These are phyloP conservation scores for Zymoseptoria brevis DNA, from an alignment of 2,329 filamentous ascomycete genomes.

Conservation along the genomic window DNA sequence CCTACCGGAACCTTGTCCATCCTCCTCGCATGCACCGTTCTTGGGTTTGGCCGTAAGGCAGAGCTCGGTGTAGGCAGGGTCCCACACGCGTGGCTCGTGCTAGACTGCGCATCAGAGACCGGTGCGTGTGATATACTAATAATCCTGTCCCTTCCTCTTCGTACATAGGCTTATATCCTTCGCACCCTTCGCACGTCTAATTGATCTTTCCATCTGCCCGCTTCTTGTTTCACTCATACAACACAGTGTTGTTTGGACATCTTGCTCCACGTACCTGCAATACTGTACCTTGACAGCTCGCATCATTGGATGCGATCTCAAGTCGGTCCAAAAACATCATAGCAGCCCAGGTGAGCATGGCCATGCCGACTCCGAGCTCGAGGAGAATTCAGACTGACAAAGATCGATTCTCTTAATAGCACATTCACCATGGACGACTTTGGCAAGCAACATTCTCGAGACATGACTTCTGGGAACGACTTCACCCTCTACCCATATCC, in stretches of 20 bases:
- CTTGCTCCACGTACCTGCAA: background rate
- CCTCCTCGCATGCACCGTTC: constrained; percentile 10
- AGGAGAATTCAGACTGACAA: background rate
- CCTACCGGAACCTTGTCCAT: constrained; percentile 12
- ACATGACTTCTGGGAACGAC: constrained; percentile 16
- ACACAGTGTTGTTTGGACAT: background rate
- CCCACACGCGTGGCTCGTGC: constrained; percentile 16
- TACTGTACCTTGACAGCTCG: background rate
- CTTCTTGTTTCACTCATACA: background rate
- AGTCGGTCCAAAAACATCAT: background rate
- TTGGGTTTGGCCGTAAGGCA: background rate
- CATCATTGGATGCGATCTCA: background rate
- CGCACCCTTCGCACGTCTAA: background rate
- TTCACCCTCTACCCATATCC: constrained; percentile 28
- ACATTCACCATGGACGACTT: background rate
- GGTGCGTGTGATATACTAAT: background rate
- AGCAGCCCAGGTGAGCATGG: background rate
- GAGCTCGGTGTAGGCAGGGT: background rate
- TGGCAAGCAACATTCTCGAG: background rate
- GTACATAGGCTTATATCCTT: background rate
- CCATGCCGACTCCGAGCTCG: background rate
- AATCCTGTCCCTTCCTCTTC: background rate
- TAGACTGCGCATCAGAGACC: background rate
- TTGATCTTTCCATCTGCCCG: background rate
- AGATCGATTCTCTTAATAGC: background rate